Percentiles rank a stretch among this genome's conserved stretches.
Conservation (phyloP, 2,329 filamentous ascomycete genomes). For the Drechmeria coniospora region DNA sequence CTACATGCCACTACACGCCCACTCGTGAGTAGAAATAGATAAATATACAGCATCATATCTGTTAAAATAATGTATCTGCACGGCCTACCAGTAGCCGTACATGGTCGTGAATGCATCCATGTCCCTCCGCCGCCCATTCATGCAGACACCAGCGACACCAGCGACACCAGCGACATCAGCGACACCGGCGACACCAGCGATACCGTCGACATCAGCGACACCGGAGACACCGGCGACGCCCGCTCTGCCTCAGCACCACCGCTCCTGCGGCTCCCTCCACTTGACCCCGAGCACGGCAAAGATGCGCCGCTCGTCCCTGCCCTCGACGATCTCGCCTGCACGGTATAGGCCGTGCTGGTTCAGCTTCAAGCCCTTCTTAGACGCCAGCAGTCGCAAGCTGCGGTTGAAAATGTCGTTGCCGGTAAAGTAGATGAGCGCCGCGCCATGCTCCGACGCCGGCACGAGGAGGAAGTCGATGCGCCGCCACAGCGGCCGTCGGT, state of each 20-base stretch:
- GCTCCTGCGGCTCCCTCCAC: constrained; percentile 63
- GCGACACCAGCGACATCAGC: too few relatives aligned
- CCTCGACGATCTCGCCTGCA: constrained; percentile 58
- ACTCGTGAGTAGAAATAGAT: too few relatives aligned
- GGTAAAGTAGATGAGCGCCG: constrained; percentile 86
- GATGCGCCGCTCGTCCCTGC: constrained; percentile 59
- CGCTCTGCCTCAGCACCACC: constrained; percentile 45
- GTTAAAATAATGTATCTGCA: too few relatives aligned
- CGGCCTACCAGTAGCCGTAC: too few relatives aligned
- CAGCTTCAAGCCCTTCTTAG: constrained; percentile 66
- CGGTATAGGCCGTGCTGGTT: constrained; percentile 72
- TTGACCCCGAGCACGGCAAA: constrained; percentile 72
- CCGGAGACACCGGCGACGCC: neutral
- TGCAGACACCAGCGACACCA: too few relatives aligned
- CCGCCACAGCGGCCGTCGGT: constrained; percentile 46
- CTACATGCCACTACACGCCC: too few relatives aligned
- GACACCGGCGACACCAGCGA: neutral
- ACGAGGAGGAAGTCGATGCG: constrained; percentile 77
- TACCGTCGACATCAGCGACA: neutral
- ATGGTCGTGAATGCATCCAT: too few relatives aligned
- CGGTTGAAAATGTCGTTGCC: constrained; percentile 92
- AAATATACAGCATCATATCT: too few relatives aligned
- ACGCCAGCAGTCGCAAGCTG: constrained; percentile 65
- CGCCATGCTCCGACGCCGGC: constrained; percentile 63
- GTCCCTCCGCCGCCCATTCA: too few relatives aligned